These are phyloP conservation scores for Cyberlindnera euphorbiae DNA, from an alignment of 805 yeast species.

Conservation along the genomic window DNA sequence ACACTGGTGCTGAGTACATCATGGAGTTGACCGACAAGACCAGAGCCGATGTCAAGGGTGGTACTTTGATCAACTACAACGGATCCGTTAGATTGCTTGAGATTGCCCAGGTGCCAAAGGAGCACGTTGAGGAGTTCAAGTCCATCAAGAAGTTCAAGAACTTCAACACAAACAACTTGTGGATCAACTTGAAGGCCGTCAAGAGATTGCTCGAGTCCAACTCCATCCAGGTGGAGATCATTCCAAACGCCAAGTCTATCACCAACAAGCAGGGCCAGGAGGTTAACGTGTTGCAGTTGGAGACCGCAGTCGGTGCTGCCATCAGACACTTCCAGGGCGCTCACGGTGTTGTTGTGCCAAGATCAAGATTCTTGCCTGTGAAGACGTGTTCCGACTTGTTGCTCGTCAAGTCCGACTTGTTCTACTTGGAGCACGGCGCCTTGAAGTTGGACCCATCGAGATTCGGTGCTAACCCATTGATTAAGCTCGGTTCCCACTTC, in stretches of 20 bases:
- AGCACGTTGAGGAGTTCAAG: conserved; percentile 96
- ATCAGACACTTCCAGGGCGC: conserved; percentile 93
- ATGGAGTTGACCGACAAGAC: conserved; percentile 99
- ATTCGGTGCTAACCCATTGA: conserved; percentile 87
- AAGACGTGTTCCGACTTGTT: conserved; percentile 94
- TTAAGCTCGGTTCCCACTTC: conserved; percentile 94
- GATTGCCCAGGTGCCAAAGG: conserved; percentile 98
- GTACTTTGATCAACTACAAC: conserved; percentile 93
- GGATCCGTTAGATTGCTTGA: conserved; percentile 92
- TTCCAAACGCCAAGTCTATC: conserved; percentile 88
- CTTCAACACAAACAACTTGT: conserved; percentile 96
- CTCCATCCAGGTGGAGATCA: conserved; percentile 84
- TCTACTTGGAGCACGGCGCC: conserved; percentile 87
- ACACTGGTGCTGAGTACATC: conserved; percentile 86
- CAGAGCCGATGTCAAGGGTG: conserved; percentile 99
- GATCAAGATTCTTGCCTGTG: conserved; percentile 96
- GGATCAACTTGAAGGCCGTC: conserved; percentile 94
- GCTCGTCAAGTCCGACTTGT: conserved; percentile 92
- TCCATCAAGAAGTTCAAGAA: conserved; percentile 96
- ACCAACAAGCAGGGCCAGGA: conserved; percentile 65
- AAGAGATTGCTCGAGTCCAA: conserved; percentile 85
- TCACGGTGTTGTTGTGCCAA: conserved; percentile 97
- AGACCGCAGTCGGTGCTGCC: conserved; percentile 99
- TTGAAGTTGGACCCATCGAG: conserved; percentile 78
- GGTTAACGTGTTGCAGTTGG: conserved; percentile 85